A percentile compares a stretch with the other conserved stretches of the same genome.
Conservation (phyloP, 1,284 basidiomycete genomes). For the Apiotrichum sp. region DNA sequence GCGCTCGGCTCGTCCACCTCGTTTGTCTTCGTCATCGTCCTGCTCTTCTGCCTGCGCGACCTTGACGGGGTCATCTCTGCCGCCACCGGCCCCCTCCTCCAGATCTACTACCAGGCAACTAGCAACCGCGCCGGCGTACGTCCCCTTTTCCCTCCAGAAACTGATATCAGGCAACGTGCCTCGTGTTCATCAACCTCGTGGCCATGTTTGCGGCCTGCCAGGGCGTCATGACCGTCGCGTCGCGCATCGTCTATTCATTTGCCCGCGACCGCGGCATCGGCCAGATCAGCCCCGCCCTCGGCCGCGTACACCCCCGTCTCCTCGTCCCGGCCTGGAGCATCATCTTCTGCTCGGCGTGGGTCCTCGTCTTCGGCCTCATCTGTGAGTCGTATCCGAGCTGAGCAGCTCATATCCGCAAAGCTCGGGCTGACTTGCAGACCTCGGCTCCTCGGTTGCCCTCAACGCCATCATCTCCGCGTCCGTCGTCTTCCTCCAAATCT, state of each 20-base stretch:
- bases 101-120: conserved; percentile 59
- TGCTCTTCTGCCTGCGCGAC: conserved; percentile 61
- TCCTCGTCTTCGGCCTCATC: conserved; percentile 49
- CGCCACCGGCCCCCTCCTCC: conserved; percentile 58
- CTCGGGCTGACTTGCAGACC: conserved; percentile 32
- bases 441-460: conserved; percentile 52
- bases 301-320: conserved; percentile 47
- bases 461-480: conserved; percentile 47
- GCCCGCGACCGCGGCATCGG: conserved; percentile 59
- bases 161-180: conserved; percentile 36
- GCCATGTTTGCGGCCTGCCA: conserved; percentile 36
- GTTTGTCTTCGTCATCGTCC: conserved; percentile 57
- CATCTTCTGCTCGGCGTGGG: conserved; percentile 46
- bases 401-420: background rate
- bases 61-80: conserved; percentile 54
- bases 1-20: conserved; percentile 57
- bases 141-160: background rate
- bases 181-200: conserved; percentile 42
- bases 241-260: conserved; percentile 62
- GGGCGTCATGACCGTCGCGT: conserved; percentile 58
- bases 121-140: conserved; percentile 52
- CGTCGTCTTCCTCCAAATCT: conserved; percentile 27
- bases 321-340: conserved; percentile 16
- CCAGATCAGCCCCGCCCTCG: conserved; percentile 54
- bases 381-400: conserved; percentile 28